phyloP scores from a whole-genome alignment of 2,329 filamentous ascomycete genomes.

The Phoma sp. region DNA sequence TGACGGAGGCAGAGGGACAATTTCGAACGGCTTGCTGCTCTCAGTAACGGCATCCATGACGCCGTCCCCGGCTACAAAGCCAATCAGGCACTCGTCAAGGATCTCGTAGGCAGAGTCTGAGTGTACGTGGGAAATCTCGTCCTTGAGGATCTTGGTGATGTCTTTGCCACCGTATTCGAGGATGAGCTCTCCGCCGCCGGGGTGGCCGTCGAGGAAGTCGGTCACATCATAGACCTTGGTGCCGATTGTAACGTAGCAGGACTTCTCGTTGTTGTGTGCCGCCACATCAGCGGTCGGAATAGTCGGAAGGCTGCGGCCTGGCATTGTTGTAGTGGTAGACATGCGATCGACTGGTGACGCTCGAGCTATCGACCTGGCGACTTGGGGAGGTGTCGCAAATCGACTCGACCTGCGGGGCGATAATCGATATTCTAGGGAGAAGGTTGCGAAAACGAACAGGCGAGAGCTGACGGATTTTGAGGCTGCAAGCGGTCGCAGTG shows the following conservation, averaged over 20 bases:
- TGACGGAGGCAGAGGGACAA: conserved; percentile 60
- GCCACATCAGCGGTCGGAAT: conserved; percentile 82
- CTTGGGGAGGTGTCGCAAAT: not conserved
- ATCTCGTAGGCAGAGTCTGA: conserved; percentile 96
- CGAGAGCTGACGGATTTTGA: not conserved
- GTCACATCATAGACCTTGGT: conserved; percentile 95
- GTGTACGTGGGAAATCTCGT: conserved; percentile 82
- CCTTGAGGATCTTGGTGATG: conserved; percentile 79
- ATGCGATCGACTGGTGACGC: conserved; percentile 9
- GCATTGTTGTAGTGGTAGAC: conserved; percentile 66
- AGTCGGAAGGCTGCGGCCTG: conserved; percentile 79
- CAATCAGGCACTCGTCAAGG: conserved; percentile 83
- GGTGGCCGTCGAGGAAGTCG: conserved; percentile 86
- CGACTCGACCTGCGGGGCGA: conserved; percentile 1
- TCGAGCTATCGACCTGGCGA: not conserved
- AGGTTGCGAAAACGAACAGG: not conserved
- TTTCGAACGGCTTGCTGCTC: conserved; percentile 55
- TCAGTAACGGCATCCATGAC: conserved; percentile 58
- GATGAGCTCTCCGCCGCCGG: conserved; percentile 86
- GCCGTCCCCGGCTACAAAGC: conserved; percentile 72
- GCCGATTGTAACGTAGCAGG: conserved; percentile 92
- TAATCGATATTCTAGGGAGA: not conserved
- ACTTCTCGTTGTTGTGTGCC: conserved; percentile 77
- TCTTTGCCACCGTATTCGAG: conserved; percentile 91
- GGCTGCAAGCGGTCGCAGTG: not conserved